Evolutionary conservation across 2,329 filamentous ascomycete genomes (phyloP), one percentile per base, ranked within the genome.

Genomic region (Cladophialophora psammophila): DNA sequence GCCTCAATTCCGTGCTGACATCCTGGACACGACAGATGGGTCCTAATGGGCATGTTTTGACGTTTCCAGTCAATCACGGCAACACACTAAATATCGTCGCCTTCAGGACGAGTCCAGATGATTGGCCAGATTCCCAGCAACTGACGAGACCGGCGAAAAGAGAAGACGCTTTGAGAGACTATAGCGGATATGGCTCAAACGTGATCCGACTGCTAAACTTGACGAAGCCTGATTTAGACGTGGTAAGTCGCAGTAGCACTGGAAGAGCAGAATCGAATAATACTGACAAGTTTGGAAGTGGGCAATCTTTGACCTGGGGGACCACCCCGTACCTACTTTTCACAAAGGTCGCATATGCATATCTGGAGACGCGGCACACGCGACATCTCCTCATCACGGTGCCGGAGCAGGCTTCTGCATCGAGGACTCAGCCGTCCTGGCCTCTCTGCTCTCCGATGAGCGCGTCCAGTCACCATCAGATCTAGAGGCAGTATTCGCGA

Each of bases 11-110:
- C 18, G 15, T 48, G 57, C 42, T 60, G 40, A 48, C 40, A 35
- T 60, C 26, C 8, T 31, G 26, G 15, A n/a, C 2, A 36, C 35
- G 2, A 15, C 83, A 85, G 74, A 85, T 88, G 81, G 86, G 86
- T 74, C 81, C 86, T 62, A 88, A 80, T 60, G 86, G 84, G 0
- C 88, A 91, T 74, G 72, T 86, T 6, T 79, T 90, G 31, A 88
- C 84, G 0, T 90, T 90, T 72, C 86, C 88, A 0, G 86, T 90
- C 9, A 84, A 85, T 5, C 79, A 82, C n/a, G 84, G 83, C 9
- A 79, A 80, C 8, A 80, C 84, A 2, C 83, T 90, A 77, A 90
- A 90, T 73, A 80, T 86, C 1, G 81, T 87, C 20, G 81, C 79
- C 1, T 84, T 86, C 65, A 55, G 65, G 56, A 79, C 81, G 13